Conservation (phyloP, 495 filamentous ascomycete genomes). For the Penicillium manginii region DNA sequence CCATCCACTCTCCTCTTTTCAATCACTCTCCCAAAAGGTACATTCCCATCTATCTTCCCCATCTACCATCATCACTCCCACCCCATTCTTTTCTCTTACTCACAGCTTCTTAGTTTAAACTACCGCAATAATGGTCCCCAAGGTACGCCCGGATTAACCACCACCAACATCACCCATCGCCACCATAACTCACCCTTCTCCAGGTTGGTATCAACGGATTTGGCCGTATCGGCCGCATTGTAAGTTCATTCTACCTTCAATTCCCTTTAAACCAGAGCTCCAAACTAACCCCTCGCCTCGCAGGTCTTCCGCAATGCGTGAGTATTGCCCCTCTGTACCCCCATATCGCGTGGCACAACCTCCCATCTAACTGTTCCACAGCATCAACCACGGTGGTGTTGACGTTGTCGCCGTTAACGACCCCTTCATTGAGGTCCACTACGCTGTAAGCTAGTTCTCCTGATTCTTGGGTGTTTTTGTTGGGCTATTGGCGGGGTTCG, state of each 20-base stretch:
- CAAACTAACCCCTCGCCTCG: slow-evolving; percentile 24
- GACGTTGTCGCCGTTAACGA: slow-evolving; percentile 97
- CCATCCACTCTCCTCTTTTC: not conserved
- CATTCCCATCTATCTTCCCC: slow-evolving; percentile 8
- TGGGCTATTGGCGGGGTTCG: slow-evolving; percentile 5
- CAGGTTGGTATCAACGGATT: slow-evolving; percentile 99
- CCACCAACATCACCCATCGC: not conserved
- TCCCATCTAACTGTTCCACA: slow-evolving; percentile 52
- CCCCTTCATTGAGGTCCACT: slow-evolving; percentile 97
- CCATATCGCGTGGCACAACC: slow-evolving; percentile 12
- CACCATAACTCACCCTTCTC: slow-evolving; percentile 25
- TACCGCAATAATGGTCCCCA: slow-evolving; percentile 47
- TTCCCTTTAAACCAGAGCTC: not conserved
- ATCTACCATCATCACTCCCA: not conserved
- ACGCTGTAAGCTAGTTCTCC: slow-evolving; percentile 74
- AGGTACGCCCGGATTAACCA: slow-evolving; percentile 32
- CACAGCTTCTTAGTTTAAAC: slow-evolving; percentile 17
- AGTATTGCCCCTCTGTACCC: slow-evolving; percentile 34
- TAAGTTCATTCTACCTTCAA: slow-evolving; percentile 42
- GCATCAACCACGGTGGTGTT: slow-evolving; percentile 81
- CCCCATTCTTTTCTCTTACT: slow-evolving; percentile 9
- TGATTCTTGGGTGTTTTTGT: too few relatives aligned
- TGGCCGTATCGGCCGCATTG: slow-evolving; percentile 98
- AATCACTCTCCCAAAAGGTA: slow-evolving; percentile 6
- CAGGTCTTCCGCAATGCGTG: slow-evolving; percentile 81